Conservation (phyloP, 495 filamentous ascomycete genomes). For the Hyaloscypha variabilis region DNA sequence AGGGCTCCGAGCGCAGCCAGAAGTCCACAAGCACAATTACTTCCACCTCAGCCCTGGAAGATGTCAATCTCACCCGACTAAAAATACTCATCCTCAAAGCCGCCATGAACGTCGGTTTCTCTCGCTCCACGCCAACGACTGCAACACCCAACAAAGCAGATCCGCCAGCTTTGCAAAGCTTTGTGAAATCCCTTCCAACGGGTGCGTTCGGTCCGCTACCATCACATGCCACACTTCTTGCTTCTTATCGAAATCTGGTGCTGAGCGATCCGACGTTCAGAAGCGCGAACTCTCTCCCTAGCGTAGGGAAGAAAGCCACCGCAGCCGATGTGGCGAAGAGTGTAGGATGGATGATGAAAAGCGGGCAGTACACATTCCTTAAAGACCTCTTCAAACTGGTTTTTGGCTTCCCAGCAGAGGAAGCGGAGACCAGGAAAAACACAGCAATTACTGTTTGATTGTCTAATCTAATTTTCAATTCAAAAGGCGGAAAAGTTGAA, state of each 20-base stretch:
- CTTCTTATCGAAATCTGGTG: slow-evolving; percentile 77
- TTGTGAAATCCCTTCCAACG: slow-evolving; percentile 73
- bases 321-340: slow-evolving; percentile 76
- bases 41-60: slow-evolving; percentile 65
- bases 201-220: slow-evolving; percentile 75
- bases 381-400: slow-evolving; percentile 81
- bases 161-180: slow-evolving; percentile 57
- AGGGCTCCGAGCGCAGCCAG: slow-evolving; percentile 53
- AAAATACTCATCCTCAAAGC: slow-evolving; percentile 80
- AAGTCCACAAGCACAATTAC: slow-evolving; percentile 76
- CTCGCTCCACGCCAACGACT: slow-evolving; percentile 43
- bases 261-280: slow-evolving; percentile 68
- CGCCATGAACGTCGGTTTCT: slow-evolving; percentile 77
- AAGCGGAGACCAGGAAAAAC: slow-evolving; percentile 51
- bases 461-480: slow-evolving; percentile 23
- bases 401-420: slow-evolving; percentile 80
- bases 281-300: slow-evolving; percentile 51
- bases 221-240: slow-evolving; percentile 70
- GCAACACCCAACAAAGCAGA: slow-evolving; percentile 37
- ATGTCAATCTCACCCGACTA: slow-evolving; percentile 71
- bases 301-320: slow-evolving; percentile 57
- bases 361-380: slow-evolving; percentile 71
- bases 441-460: slow-evolving; percentile 32
- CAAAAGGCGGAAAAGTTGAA: background rate
- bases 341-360: slow-evolving; percentile 71